These are phyloP conservation scores for Kazachstania taianensis DNA, from an alignment of 805 yeast genomes.

Conservation along the genomic window DNA sequence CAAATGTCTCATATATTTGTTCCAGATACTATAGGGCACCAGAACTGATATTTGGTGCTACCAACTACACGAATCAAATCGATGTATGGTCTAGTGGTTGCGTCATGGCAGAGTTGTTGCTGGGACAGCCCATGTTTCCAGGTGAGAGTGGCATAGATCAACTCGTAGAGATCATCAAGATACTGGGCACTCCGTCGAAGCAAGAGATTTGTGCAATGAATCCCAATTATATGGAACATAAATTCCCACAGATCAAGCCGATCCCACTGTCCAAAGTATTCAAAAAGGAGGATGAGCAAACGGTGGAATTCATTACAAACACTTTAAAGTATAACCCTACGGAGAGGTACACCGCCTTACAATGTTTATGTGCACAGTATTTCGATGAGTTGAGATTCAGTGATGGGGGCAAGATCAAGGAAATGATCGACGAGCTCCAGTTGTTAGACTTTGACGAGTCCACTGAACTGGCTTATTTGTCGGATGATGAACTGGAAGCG, in stretches of 20 bases:
- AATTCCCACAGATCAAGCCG: conserved; percentile 80
- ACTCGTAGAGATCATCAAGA: conserved; percentile 90
- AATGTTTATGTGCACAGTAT: conserved; percentile 25
- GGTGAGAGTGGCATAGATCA: conserved; percentile 98
- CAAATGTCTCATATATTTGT: conserved; percentile 93
- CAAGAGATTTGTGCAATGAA: conserved; percentile 92
- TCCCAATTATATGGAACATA: conserved; percentile 94
- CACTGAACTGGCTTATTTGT: conserved; percentile 22
- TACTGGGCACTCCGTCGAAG: conserved; percentile 87
- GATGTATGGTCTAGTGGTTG: conserved; percentile 98
- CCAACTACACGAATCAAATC: conserved; percentile 90
- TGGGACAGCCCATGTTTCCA: conserved; percentile 95
- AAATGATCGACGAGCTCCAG: conserved; percentile 11
- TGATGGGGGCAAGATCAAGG: conserved; percentile 10
- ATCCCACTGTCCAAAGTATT: conserved; percentile 62
- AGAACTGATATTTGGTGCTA: conserved; percentile 93
- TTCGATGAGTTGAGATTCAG: conserved; percentile 25
- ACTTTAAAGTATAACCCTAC: conserved; percentile 61
- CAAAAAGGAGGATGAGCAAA: conserved; percentile 39
- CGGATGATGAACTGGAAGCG: conserved; percentile 19
- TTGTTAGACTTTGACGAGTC: conserved; percentile 22
- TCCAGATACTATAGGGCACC: conserved; percentile 97
- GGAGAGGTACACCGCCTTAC: conserved; percentile 48
- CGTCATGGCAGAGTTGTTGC: conserved; percentile 91
- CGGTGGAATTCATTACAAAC: conserved; percentile 43